phyloP scores from a whole-genome alignment of 441 rosid genomes.

The Corymbia calophylla region DNA sequence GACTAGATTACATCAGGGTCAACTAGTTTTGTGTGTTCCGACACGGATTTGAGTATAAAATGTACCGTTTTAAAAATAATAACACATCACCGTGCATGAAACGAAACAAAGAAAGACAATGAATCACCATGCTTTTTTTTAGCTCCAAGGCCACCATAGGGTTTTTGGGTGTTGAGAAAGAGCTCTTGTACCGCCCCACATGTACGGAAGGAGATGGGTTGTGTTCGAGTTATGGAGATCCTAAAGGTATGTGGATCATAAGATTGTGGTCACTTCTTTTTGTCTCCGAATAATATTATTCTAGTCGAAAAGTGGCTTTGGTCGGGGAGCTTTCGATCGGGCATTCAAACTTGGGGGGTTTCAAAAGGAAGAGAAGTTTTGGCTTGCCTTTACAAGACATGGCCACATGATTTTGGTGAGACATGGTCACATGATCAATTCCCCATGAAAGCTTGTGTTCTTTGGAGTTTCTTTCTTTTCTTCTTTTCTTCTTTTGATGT shows the following conservation, averaged over 20 bases:
- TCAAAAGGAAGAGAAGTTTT: not conserved
- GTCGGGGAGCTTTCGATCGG: not conserved
- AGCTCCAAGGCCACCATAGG: not conserved
- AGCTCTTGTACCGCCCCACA: not conserved
- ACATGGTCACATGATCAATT: conserved; percentile 7
- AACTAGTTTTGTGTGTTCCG: not conserved
- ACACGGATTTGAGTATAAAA: not conserved
- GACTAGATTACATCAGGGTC: not conserved
- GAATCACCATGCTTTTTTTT: not conserved
- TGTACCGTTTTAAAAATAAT: not conserved
- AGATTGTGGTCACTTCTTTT: not conserved
- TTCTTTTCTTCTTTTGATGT: not conserved
- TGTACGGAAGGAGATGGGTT: not conserved
- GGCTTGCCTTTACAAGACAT: conserved; percentile 9
- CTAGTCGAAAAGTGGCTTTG: not conserved
- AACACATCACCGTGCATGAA: not conserved
- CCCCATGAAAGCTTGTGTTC: not conserved
- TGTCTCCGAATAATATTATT: not conserved
- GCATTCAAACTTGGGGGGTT: not conserved
- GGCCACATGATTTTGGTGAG: conserved; percentile 6
- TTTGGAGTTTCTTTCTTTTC: not conserved
- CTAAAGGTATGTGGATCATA: not conserved
- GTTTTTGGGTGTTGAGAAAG: not conserved
- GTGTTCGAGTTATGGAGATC: not conserved
- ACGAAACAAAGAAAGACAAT: not conserved